These are phyloP conservation scores for Rutstroemia sydowiana DNA, from an alignment of 2,329 filamentous ascomycete species.

Conservation along the genomic window DNA sequence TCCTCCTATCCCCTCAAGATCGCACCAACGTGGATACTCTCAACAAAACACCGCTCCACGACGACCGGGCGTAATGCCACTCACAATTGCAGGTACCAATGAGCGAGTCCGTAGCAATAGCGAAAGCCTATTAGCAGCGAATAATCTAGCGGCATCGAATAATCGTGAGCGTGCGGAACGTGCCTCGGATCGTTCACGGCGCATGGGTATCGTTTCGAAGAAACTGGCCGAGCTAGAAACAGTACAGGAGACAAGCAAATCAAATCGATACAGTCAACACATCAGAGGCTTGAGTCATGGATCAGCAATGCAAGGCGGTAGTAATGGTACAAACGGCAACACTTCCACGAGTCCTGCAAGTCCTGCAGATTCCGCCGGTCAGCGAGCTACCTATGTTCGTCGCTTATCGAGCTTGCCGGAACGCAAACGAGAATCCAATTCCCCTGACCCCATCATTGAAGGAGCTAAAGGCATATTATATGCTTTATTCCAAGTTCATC, in stretches of 20 bases:
- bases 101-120: slow-evolving; percentile 62
- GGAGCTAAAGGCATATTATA: slow-evolving; percentile 60
- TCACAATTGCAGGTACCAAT: slow-evolving; percentile 59
- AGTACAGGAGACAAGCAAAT: slow-evolving; percentile 53
- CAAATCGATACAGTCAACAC: slow-evolving; percentile 54
- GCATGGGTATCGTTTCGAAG: slow-evolving; percentile 58
- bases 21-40: slow-evolving; percentile 70
- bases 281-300: slow-evolving; percentile 60
- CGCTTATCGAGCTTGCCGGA: slow-evolving; percentile 56
- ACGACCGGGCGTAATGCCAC: slow-evolving; percentile 66
- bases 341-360: slow-evolving; percentile 45
- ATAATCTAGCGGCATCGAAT: too few relatives aligned
- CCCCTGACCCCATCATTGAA: slow-evolving; percentile 55
- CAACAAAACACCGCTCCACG: slow-evolving; percentile 57
- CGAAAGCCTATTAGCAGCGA: slow-evolving; percentile 47
- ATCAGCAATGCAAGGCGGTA: slow-evolving; percentile 60
- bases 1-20: slow-evolving; percentile 72
- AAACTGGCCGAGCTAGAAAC: slow-evolving; percentile 55
- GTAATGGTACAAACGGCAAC: slow-evolving; percentile 21
- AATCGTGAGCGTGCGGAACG: slow-evolving; percentile 26
- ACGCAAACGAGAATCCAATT: slow-evolving; percentile 53
- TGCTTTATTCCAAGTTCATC: slow-evolving; percentile 60
- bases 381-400: slow-evolving; percentile 54
- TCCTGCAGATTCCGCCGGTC: slow-evolving; percentile 48
- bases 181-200: slow-evolving; percentile 47